Evolutionary conservation across 1,284 basidiomycete genomes (phyloP), one percentile per base, ranked within the genome.

Genomic region (Ceratobasidium sp.): DNA sequence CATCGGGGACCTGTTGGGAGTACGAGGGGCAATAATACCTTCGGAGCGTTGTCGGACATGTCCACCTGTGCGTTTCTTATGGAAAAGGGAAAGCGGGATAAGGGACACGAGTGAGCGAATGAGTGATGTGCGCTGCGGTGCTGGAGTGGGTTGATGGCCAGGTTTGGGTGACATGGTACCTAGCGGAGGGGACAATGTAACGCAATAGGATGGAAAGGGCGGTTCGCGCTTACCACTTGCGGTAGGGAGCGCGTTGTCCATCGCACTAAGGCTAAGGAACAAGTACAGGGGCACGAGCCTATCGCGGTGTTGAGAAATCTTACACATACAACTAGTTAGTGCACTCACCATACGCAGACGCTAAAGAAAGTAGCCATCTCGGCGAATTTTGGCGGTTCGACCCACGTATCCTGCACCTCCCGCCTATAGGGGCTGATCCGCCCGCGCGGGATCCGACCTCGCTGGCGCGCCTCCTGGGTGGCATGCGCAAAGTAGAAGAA

Each of bases 321-420:
- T 9, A 6, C 28, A 36, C 18, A 14, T 40, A 53, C 38, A n/a
- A 33, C 48, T 81, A 83, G 85, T 76, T 84, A 97, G 98, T 28
- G 94, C 18, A 90, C 88, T 64, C 95, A 87, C 95, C 95, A 98
- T 5, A 98, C 92, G 81, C 94, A 96, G 30, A 95, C 82, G 0
- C 88, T 94, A 78, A 97, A 97, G 82, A 96, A 97, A 3, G 93
- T 92, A 18, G 95, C 92, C 62, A 96, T 92, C 77, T 97, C 95
- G 69, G 88, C 86, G 79, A 97, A 96, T 12, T 33, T 58, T 7
- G 66, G 66, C 30, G 66, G 54, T 16, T 69, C 66, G 38, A 53
- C 54, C 66, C 66, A 69, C 58, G 66, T 69, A 40, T 69, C 66
- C 54, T 69, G 66, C n/a, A 58, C 40, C 25, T 69, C 66, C n/a